These are phyloP conservation scores for Oemleria cerasiformis DNA, from an alignment of 306 rosid genomes.

Conservation along the genomic window DNA sequence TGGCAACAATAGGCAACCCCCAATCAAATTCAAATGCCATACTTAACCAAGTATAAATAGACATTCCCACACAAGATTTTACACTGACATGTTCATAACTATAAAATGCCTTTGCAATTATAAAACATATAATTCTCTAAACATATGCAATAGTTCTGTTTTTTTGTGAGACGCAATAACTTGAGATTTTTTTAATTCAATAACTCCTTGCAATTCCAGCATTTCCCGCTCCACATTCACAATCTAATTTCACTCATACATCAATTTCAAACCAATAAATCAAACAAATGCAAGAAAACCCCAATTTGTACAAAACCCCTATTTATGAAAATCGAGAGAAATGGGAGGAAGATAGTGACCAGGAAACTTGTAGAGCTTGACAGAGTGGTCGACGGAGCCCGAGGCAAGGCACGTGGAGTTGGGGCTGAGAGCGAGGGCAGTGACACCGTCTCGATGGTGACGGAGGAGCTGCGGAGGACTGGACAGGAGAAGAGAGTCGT, in stretches of 20 bases:
- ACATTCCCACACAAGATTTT: not conserved
- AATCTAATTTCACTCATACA: not conserved
- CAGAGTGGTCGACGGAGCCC: conserved; percentile 86
- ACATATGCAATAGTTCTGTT: not conserved
- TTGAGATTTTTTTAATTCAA: not conserved
- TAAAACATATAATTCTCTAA: not conserved
- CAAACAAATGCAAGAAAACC: not conserved
- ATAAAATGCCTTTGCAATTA: not conserved
- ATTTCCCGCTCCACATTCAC: not conserved
- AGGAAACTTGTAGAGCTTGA: conserved; percentile 96
- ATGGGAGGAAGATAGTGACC: conserved; percentile 33
- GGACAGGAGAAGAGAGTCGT: conserved; percentile 66
- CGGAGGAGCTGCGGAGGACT: conserved; percentile 65
- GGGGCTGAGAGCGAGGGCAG: conserved; percentile 88
- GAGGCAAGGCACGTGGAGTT: conserved; percentile 95
- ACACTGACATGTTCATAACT: not conserved
- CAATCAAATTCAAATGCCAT: not conserved
- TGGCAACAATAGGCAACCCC: not conserved
- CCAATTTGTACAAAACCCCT: not conserved
- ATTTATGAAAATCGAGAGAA: not conserved
- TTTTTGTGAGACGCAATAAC: not conserved
- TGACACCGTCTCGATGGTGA: conserved; percentile 91
- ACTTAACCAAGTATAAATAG: not conserved
- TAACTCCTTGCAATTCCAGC: not conserved
- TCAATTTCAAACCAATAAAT: not conserved